These are phyloP conservation scores for Vinca major DNA, from an alignment of 305 asterid species.

Conservation along the genomic window DNA sequence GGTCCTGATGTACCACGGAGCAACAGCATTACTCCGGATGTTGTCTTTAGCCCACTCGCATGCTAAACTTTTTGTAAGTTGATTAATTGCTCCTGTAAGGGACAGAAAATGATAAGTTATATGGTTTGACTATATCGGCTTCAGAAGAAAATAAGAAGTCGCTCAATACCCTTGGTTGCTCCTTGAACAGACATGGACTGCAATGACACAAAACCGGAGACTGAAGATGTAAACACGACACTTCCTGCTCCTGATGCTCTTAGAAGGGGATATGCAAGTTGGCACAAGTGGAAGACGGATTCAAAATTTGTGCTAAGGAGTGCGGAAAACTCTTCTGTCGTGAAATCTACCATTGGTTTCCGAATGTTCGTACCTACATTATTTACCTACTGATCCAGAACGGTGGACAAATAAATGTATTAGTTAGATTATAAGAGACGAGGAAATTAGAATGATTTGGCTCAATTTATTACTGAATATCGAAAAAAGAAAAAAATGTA, in stretches of 20 bases:
- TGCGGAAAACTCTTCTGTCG: constrained; percentile 40
- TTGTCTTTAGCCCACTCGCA: constrained; percentile 41
- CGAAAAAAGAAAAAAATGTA: not conserved
- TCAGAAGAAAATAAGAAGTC: not conserved
- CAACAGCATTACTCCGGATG: constrained; percentile 42
- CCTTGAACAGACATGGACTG: constrained; percentile 57
- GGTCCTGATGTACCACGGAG: constrained; percentile 64
- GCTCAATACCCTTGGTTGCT: constrained; percentile 50
- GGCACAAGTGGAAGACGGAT: constrained; percentile 52
- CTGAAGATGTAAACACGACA: constrained; percentile 59
- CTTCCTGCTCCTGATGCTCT: constrained; percentile 51
- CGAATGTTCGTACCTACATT: constrained; percentile 54
- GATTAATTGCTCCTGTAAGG: constrained; percentile 39
- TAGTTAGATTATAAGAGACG: constrained; percentile 10
- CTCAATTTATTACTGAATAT: not conserved
- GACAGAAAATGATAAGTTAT: constrained; percentile 4
- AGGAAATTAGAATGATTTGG: not conserved
- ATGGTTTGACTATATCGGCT: constrained; percentile 19
- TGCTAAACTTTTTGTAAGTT: constrained; percentile 34
- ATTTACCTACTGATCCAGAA: constrained; percentile 41
- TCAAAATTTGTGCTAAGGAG: constrained; percentile 48
- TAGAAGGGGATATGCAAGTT: constrained; percentile 43
- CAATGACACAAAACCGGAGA: constrained; percentile 56
- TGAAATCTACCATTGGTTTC: constrained; percentile 48
- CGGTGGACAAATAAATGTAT: constrained; percentile 7